These are phyloP conservation scores for Hemileccinum impolitum DNA, from an alignment of 768 basidiomycete genomes.

Conservation along the genomic window DNA sequence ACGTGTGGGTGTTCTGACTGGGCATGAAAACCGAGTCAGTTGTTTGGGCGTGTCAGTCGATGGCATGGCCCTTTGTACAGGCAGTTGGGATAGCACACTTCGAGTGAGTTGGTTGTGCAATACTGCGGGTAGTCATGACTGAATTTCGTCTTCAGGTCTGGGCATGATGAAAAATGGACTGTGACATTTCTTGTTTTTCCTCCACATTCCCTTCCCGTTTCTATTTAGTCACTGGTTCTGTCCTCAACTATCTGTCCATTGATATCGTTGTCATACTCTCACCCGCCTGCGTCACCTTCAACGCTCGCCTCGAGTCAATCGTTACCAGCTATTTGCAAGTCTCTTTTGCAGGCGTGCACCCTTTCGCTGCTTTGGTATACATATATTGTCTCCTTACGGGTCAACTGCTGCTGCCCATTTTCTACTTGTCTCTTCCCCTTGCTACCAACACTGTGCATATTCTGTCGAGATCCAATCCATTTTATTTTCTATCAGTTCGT, in stretches of 20 bases:
- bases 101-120: constrained; percentile 54
- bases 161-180: constrained; percentile 55
- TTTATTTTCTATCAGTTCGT: constrained; percentile 11
- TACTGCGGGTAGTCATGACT: constrained; percentile 2
- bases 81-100: constrained; percentile 96
- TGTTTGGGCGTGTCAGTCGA: constrained; percentile 95
- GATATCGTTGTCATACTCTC: constrained; percentile 52
- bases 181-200: constrained; percentile 23
- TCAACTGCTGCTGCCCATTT: constrained; percentile 32
- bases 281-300: constrained; percentile 46
- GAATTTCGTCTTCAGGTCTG: constrained; percentile 56
- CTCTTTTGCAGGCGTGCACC: constrained; percentile 28
- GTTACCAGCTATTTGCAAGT: constrained; percentile 46
- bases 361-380: constrained; percentile 35
- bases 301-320: constrained; percentile 61
- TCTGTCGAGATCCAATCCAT: constrained; percentile 35
- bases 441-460: constrained; percentile 47
- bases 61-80: constrained; percentile 98
- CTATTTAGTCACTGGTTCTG: constrained; percentile 20
- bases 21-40: constrained; percentile 97
- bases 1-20: constrained; percentile 94
- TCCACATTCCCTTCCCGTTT: constrained; percentile 22
- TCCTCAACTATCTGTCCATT: constrained; percentile 36
- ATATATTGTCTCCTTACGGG: constrained; percentile 34
- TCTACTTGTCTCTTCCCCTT: constrained; percentile 33